These are phyloP conservation scores for Tolypocladium inflatum DNA, from an alignment of 2,329 filamentous ascomycete genomes.

Conservation along the genomic window DNA sequence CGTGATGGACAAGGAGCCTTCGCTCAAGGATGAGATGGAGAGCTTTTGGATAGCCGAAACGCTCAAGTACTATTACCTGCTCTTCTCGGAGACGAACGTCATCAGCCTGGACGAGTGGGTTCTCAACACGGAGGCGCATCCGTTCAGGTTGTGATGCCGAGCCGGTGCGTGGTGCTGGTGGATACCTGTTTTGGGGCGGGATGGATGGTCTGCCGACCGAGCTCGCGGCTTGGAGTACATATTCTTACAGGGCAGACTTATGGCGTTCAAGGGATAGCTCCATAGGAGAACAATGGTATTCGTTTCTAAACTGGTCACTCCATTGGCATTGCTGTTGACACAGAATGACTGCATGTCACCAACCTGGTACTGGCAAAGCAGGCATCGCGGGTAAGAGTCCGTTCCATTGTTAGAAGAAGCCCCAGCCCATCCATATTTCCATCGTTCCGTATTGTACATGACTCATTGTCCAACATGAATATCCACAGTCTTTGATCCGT, in stretches of 20 bases:
- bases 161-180: not conserved
- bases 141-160: slow-evolving; percentile 35
- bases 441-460: slow-evolving; percentile 1
- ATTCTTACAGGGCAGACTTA: not conserved
- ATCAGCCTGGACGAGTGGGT: slow-evolving; percentile 61
- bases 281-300: not conserved
- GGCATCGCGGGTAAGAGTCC: not conserved
- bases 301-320: not conserved
- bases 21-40: slow-evolving; percentile 59
- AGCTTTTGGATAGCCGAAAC: slow-evolving; percentile 90
- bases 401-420: not conserved
- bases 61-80: slow-evolving; percentile 82
- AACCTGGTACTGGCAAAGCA: not conserved
- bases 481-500: not conserved
- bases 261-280: not conserved
- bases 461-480: slow-evolving; percentile 1
- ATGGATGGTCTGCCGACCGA: not conserved
- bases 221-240: not conserved
- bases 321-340: not conserved
- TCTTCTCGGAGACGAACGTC: slow-evolving; percentile 61
- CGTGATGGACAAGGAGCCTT: slow-evolving; percentile 37
- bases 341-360: not conserved
- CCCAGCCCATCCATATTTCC: not conserved
- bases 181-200: not conserved
- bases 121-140: slow-evolving; percentile 55